These are phyloP conservation scores for Hymenoscyphus linearis DNA, from an alignment of 2,329 filamentous ascomycete genomes.

Conservation along the genomic window DNA sequence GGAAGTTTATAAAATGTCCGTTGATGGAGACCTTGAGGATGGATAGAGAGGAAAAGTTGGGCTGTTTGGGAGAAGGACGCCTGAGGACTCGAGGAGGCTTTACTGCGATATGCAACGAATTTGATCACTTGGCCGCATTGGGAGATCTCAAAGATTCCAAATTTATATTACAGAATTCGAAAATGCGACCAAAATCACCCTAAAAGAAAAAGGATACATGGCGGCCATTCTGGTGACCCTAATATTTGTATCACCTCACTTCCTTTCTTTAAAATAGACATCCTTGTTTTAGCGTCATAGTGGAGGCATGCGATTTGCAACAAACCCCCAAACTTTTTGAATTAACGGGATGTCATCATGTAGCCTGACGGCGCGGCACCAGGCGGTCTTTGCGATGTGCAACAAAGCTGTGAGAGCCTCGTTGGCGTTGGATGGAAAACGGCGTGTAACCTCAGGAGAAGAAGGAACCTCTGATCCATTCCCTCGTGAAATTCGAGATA, in stretches of 20 bases:
- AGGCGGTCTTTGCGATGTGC: slow-evolving; percentile 3
- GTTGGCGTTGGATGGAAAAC: neutral
- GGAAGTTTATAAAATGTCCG: too few species aligned
- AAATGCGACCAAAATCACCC: neutral
- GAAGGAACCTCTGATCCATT: neutral
- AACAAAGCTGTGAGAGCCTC: neutral
- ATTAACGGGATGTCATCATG: neutral
- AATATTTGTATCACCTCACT: neutral
- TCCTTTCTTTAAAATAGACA: neutral
- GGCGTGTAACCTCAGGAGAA: neutral
- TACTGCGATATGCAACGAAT: neutral
- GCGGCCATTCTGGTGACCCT: neutral
- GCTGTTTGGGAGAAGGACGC: neutral
- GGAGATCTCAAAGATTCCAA: neutral
- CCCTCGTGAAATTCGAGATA: too few species aligned
- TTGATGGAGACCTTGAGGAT: too few species aligned
- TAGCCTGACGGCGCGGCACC: neutral
- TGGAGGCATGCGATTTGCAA: slow-evolving; percentile 1
- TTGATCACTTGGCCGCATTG: neutral
- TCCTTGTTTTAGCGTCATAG: neutral
- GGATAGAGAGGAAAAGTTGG: neutral
- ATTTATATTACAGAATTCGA: neutral
- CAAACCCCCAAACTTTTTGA: neutral
- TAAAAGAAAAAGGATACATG: neutral
- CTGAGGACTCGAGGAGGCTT: neutral